Evolutionary conservation across 2,329 filamentous ascomycete species (phyloP).

Genomic region (Cercospora zeina): DNA sequence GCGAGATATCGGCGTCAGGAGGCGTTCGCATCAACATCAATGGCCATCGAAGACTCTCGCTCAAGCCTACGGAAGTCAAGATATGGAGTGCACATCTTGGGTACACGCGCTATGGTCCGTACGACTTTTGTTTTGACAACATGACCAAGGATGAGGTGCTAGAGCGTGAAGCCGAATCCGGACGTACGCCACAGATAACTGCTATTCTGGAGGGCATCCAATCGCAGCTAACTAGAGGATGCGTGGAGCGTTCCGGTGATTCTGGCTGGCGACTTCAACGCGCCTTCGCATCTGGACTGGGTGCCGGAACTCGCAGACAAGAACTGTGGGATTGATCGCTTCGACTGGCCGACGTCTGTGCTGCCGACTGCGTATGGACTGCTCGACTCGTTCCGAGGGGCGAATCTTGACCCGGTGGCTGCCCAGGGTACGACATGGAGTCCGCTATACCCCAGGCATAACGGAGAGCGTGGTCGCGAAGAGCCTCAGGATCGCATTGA

Average conservation of each 20-base stretch:
- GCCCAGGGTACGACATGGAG: constrained; percentile 2
- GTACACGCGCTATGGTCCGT: background rate
- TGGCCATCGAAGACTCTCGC: background rate
- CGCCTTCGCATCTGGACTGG: constrained; percentile 4
- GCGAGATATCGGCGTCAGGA: background rate
- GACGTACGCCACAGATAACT: background rate
- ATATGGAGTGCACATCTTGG: background rate
- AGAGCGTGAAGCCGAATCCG: background rate
- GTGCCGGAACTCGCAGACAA: background rate
- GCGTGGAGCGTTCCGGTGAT: background rate
- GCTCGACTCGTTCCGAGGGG: background rate
- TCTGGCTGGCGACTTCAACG: constrained; percentile 1
- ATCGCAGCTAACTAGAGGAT: background rate
- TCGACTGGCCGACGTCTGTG: background rate
- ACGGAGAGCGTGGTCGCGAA: background rate
- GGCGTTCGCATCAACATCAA: background rate
- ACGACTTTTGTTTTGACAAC: background rate
- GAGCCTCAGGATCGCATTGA: constrained; percentile 2
- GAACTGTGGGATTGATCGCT: constrained; percentile 2
- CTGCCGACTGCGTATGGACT: background rate
- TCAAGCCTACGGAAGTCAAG: background rate
- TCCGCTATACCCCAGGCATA: background rate
- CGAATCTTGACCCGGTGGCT: background rate
- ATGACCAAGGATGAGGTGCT: background rate
- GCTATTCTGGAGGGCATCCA: background rate